A percentile compares a stretch with the other conserved stretches of the same genome.
Evolutionary conservation across 2,329 filamentous ascomycete species (phyloP).

Genomic region (Sclerotinia glacialis): DNA sequence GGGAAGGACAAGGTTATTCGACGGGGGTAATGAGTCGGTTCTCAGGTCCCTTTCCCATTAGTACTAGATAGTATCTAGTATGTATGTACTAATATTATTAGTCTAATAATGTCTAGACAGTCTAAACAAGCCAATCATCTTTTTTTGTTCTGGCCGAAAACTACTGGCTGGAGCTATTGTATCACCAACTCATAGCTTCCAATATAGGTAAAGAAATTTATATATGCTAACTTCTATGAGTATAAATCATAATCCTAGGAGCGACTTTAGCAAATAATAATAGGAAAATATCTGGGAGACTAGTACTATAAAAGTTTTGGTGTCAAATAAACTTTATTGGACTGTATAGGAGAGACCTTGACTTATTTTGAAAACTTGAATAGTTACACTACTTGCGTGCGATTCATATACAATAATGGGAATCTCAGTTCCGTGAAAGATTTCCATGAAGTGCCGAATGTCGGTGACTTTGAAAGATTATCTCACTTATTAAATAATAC

Average conservation of each 20-base stretch:
- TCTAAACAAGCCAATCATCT: neutral
- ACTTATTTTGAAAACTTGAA: neutral
- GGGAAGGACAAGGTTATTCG: neutral
- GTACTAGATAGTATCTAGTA: too few relatives aligned
- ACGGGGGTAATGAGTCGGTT: conserved; percentile 5
- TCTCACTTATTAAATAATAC: neutral
- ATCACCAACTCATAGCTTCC: neutral
- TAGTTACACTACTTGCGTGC: neutral
- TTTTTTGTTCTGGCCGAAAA: neutral
- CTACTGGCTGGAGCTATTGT: conserved; percentile 2
- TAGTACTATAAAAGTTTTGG: neutral
- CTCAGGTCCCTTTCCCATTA: neutral
- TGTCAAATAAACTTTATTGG: neutral
- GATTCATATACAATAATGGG: neutral
- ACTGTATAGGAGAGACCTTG: neutral
- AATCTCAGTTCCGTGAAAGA: neutral
- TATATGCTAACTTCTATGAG: neutral
- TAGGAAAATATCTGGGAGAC: neutral
- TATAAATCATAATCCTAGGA: neutral
- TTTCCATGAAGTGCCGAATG: neutral
- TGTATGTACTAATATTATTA: too few relatives aligned
- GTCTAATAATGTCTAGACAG: neutral
- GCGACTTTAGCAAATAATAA: neutral
- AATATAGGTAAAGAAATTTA: neutral
- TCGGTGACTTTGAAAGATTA: neutral